Percentiles rank a stretch among this genome's conserved stretches.
Evolutionary conservation across 305 asterid species (phyloP).

Genomic region (Plantago coronopus): DNA sequence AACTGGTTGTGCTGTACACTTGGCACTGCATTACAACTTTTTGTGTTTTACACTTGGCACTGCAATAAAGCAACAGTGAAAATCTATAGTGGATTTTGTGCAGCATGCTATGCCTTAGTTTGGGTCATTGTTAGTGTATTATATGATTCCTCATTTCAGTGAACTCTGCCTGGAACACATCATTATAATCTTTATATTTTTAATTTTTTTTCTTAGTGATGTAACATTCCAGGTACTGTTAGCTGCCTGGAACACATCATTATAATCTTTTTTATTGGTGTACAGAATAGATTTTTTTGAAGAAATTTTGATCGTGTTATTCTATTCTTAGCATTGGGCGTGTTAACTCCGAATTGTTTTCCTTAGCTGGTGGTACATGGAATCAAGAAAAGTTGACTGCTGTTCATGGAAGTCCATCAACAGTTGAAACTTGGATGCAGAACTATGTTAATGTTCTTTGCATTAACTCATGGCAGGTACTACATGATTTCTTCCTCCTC

Average conservation of each 20-base stretch:
- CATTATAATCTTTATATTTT: too few species aligned
- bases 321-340: constrained; percentile 75
- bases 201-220: too few species aligned
- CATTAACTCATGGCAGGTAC: constrained; percentile 97
- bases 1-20: too few species aligned
- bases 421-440: constrained; percentile 57
- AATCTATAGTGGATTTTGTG: too few species aligned
- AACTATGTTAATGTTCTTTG: constrained; percentile 75
- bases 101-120: too few species aligned
- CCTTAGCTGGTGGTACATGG: constrained; percentile 68
- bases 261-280: constrained; percentile 10
- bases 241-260: constrained; percentile 19
- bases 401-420: constrained; percentile 32
- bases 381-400: constrained; percentile 31
- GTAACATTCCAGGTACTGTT: not conserved
- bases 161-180: too few species aligned
- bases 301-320: constrained; percentile 20
- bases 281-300: constrained; percentile 13
- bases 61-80: too few species aligned
- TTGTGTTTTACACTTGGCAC: too few species aligned
- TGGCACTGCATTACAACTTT: too few species aligned
- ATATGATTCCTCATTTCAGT: not conserved
- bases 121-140: too few species aligned
- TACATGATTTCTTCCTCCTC: constrained; percentile 24
- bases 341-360: constrained; percentile 74